Percentiles rank a stretch among this genome's conserved stretches.
These are phyloP conservation scores for Penium margaritaceum DNA, from an alignment of 139 green algal genomes.

Conservation along the genomic window DNA sequence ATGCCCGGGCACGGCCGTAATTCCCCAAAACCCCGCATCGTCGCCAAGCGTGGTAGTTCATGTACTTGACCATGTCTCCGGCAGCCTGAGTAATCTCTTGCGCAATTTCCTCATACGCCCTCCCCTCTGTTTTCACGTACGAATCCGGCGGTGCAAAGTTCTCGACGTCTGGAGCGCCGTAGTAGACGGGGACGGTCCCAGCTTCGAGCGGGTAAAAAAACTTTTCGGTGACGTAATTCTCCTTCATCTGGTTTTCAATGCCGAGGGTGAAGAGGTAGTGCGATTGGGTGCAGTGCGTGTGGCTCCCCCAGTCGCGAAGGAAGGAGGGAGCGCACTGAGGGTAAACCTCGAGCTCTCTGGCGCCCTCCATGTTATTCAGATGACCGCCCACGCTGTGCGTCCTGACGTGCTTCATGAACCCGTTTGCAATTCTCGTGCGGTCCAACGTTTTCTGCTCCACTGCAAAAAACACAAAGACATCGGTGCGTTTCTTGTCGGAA, in stretches of 20 bases:
- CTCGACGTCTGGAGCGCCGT: not conserved
- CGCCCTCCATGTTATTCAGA: no score
- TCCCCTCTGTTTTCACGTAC: not conserved
- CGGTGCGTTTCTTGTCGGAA: no score
- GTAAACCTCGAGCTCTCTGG: conserved; percentile 15
- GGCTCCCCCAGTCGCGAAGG: not conserved
- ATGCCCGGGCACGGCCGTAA: conserved; percentile 5
- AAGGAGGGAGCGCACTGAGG: conserved; percentile 13
- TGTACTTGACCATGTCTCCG: conserved; percentile 26
- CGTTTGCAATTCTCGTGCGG: no score
- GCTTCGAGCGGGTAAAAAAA: conserved; percentile 31
- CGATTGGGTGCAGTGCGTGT: conserved; percentile 31
- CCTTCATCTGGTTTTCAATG: conserved; percentile 7
- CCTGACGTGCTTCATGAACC: no score
- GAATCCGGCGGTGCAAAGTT: not conserved
- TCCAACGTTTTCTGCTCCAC: no score
- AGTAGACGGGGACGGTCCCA: not conserved
- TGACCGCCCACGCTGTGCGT: no score
- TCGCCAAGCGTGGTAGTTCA: conserved; percentile 35
- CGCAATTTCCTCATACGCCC: not conserved
- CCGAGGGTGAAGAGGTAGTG: conserved; percentile 30
- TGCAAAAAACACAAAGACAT: no score
- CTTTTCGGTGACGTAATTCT: conserved; percentile 37
- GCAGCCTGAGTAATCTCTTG: not conserved
- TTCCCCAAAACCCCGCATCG: conserved; percentile 32